Base-by-base conservation (phyloP, 148 eudicot species). In the Hydrangea macrophylla region DNA sequence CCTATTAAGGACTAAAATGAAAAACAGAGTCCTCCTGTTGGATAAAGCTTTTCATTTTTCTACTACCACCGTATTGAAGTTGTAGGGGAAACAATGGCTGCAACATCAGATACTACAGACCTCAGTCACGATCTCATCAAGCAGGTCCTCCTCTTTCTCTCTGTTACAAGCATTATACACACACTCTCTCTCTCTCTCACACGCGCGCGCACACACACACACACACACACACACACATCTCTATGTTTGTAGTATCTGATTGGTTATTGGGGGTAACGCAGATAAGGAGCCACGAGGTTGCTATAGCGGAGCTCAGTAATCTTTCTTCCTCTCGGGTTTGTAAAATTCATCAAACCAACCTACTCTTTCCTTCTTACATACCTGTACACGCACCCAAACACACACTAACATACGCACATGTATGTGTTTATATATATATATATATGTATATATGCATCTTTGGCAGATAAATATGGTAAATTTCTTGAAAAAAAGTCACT, bases 281-380 rank as follows among this genome's bases (percentile, higher is more conserved):
- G 96, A 78, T 90, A 22, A 70, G 76, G 70, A 81, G 77, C 45
- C 92, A 84, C 58, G 82, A 88, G 72, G 91, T 91, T 65, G 91
- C 94, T 27, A 75, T 91, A 58, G 91, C 80, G 2, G 97, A 91
- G 80, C 92, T 91, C 73, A 78, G 70, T 30, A 57, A 42, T 64
- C 85, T 91, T 58, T 71, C 86, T 35, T 73, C 94, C 12, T 76
- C 94, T 45, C 67, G 84, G 81, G 94, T 88, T 65, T 9, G 60
- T 45, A 25, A 28, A n/a, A 31, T 31, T 37, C 35, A 23, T 9
- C 12, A 24, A 27, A 3, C 11, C 33, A 17, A 28, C 50, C 12
- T 9, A 58, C 33, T 36, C 7, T 56, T 54, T 69, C 12, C 7
- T 56, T 54, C 66, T 8, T 53, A 5, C 53, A 44, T 65, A 22